Conservation (phyloP, 148 eudicot genomes). For the Hydrangea macrophylla region DNA sequence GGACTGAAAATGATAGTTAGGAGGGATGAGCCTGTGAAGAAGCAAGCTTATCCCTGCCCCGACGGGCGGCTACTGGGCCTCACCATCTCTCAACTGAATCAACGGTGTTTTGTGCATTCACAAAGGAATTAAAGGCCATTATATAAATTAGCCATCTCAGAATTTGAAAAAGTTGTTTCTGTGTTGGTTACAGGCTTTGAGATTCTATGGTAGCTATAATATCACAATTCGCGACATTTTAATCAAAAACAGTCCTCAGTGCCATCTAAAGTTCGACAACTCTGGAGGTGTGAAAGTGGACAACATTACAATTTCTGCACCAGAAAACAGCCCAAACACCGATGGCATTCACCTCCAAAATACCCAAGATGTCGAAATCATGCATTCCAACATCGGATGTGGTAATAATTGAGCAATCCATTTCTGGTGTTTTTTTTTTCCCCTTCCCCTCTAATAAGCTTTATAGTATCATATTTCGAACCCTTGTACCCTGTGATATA, state of each 20-base stretch:
- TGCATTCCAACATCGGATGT: slow-evolving; percentile 56
- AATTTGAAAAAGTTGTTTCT: neutral
- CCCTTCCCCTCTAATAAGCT: neutral
- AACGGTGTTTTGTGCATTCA: too few species aligned
- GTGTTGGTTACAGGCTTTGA: slow-evolving; percentile 45
- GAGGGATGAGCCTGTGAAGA: too few species aligned
- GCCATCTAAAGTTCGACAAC: slow-evolving; percentile 82
- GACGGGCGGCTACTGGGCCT: too few species aligned
- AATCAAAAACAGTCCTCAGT: slow-evolving; percentile 66
- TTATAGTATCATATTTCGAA: too few species aligned
- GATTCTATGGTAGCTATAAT: slow-evolving; percentile 62
- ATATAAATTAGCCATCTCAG: neutral
- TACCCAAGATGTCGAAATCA: slow-evolving; percentile 63
- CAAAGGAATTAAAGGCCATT: too few species aligned
- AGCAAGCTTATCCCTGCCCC: too few species aligned
- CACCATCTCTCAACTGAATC: too few species aligned
- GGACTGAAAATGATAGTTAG: too few species aligned
- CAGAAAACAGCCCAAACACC: slow-evolving; percentile 75
- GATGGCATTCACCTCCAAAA: slow-evolving; percentile 90
- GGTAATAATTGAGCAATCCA: slow-evolving; percentile 33
- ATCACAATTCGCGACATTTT: slow-evolving; percentile 57
- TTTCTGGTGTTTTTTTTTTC: too few species aligned
- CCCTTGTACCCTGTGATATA: neutral
- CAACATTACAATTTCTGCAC: slow-evolving; percentile 66
- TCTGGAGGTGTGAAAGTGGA: slow-evolving; percentile 45